Evolutionary conservation across 2,329 filamentous ascomycete genomes (phyloP).

Genomic region (Plectosphaerella cucumerina): DNA sequence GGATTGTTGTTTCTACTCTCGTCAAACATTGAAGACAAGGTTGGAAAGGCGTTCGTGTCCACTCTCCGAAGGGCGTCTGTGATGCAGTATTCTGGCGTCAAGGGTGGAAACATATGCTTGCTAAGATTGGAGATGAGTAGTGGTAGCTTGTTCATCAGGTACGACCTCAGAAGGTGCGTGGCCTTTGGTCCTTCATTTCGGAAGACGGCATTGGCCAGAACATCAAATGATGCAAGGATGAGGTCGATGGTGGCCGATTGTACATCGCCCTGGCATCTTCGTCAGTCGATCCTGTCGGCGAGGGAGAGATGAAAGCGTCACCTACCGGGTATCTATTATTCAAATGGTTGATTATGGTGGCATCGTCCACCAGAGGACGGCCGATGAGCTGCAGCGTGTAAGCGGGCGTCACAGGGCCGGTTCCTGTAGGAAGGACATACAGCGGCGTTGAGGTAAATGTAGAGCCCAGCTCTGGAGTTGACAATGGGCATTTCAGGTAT

Average conservation of each 20-base stretch:
- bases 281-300: not conserved
- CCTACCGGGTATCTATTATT: conserved; percentile 76
- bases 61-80: conserved; percentile 72
- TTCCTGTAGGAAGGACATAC: conserved; percentile 44
- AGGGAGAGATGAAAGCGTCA: not conserved
- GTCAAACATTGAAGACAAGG: conserved; percentile 55
- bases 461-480: conserved; percentile 77
- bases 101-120: conserved; percentile 67
- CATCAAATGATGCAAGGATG: conserved; percentile 83
- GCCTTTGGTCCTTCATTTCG: conserved; percentile 50
- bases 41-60: conserved; percentile 72
- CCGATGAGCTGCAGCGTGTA: conserved; percentile 62
- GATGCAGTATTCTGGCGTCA: conserved; percentile 68
- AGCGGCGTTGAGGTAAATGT: conserved; percentile 78
- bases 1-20: conserved; percentile 53
- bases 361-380: conserved; percentile 79
- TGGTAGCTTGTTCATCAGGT: conserved; percentile 68
- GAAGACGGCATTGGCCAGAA: conserved; percentile 82
- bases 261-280: conserved; percentile 59
- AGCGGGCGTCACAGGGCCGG: not conserved
- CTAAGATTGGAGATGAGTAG: conserved; percentile 48
- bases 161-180: conserved; percentile 77
- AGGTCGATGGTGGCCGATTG: conserved; percentile 77
- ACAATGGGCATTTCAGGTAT: conserved; percentile 63
- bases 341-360: conserved; percentile 71